Conservation (phyloP, 768 basidiomycete species). For the Tulasnella sp. region DNA sequence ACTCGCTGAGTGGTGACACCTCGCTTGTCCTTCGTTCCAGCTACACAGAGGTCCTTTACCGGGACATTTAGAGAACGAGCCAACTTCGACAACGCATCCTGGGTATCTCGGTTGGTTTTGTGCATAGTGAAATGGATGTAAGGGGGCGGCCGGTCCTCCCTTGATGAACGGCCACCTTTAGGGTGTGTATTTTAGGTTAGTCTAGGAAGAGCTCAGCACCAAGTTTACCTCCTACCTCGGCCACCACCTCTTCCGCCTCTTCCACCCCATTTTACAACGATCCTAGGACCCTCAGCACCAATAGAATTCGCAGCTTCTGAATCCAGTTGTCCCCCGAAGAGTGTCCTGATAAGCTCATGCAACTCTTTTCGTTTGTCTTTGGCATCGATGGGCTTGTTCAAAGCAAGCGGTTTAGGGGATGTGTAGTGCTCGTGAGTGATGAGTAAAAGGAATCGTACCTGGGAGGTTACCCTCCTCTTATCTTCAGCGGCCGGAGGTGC, state of each 20-base stretch:
- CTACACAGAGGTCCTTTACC: slow-evolving; percentile 81
- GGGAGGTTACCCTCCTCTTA: slow-evolving; percentile 73
- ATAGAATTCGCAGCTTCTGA: slow-evolving; percentile 55
- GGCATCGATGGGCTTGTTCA: slow-evolving; percentile 71
- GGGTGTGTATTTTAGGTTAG: neutral
- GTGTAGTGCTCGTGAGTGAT: slow-evolving; percentile 32
- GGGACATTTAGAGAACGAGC: slow-evolving; percentile 75
- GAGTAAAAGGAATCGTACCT: slow-evolving; percentile 57
- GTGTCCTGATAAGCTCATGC: slow-evolving; percentile 76
- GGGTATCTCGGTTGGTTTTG: slow-evolving; percentile 97
- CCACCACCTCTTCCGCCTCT: slow-evolving; percentile 42
- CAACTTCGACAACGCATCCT: slow-evolving; percentile 85
- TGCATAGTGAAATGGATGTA: slow-evolving; percentile 97
- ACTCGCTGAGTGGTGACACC: slow-evolving; percentile 95
- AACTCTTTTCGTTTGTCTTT: slow-evolving; percentile 81
- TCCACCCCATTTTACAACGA: slow-evolving; percentile 73
- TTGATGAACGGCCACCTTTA: slow-evolving; percentile 28
- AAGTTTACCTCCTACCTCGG: slow-evolving; percentile 40
- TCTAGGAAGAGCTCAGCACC: too few relatives aligned
- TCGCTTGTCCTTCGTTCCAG: slow-evolving; percentile 98
- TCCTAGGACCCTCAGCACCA: slow-evolving; percentile 69
- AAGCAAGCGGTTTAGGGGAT: neutral
- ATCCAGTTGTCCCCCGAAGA: slow-evolving; percentile 84
- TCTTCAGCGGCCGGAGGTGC: slow-evolving; percentile 53
- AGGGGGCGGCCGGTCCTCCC: slow-evolving; percentile 45